phyloP scores from a whole-genome alignment of 257 asterid genomes.

The Solanum pennellii region DNA sequence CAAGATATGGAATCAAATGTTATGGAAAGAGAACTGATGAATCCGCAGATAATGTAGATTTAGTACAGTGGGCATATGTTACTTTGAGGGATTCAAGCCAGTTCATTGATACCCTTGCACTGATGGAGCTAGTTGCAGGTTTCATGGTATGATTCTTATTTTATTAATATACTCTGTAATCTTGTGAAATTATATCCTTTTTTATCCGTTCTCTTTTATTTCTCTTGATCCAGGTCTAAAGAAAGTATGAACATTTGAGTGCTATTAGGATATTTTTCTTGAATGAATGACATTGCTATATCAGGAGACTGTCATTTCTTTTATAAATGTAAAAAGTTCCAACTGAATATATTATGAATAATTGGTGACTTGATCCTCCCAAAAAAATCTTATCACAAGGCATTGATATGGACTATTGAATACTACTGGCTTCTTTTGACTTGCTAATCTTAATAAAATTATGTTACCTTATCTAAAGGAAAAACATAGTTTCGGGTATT shows the following conservation, averaged over 20 bases:
- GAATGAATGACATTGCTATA: background rate
- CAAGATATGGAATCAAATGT: constrained; percentile 1
- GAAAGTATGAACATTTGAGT: background rate
- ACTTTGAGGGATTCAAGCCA: constrained; percentile 18
- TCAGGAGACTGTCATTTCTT: background rate
- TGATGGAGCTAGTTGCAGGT: constrained; percentile 58
- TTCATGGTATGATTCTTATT: constrained; percentile 48
- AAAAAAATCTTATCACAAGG: background rate
- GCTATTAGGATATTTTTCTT: background rate
- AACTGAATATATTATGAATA: background rate
- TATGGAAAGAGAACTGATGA: constrained; percentile 13
- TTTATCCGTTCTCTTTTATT: background rate
- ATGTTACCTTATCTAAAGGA: background rate
- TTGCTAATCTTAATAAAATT: background rate
- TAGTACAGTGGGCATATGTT: background rate
- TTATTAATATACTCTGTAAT: background rate
- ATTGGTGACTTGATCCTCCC: background rate
- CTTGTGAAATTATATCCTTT: background rate
- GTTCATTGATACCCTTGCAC: constrained; percentile 48
- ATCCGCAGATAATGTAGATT: constrained; percentile 10
- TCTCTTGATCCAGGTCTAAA: background rate
- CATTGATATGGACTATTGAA: background rate
- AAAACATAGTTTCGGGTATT: background rate
- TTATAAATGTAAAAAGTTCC: background rate
- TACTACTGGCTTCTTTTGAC: background rate